These are phyloP conservation scores for Pseudocercospora fuligena DNA, from an alignment of 2,329 filamentous ascomycete genomes.

Conservation along the genomic window DNA sequence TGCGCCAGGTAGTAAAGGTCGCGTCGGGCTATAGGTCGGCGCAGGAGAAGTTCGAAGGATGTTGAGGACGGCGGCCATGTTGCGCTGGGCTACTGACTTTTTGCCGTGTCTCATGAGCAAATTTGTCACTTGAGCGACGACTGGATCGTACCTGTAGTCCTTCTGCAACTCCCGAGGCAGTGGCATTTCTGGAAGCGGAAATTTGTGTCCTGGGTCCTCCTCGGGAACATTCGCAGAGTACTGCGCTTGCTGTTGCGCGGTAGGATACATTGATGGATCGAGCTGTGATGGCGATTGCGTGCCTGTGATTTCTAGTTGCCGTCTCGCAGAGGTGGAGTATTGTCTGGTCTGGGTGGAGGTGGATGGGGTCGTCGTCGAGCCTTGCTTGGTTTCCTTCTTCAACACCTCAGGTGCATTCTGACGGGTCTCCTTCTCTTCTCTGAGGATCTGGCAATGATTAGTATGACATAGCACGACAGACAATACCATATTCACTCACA, in stretches of 20 bases:
- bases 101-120: slow-evolving; percentile 92
- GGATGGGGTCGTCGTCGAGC: slow-evolving; percentile 35
- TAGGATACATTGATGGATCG: slow-evolving; percentile 37
- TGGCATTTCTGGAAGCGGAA: slow-evolving; percentile 70
- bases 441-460: slow-evolving; percentile 58
- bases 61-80: slow-evolving; percentile 82
- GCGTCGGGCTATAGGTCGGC: slow-evolving; percentile 73
- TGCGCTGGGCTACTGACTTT: slow-evolving; percentile 86
- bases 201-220: slow-evolving; percentile 73
- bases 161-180: slow-evolving; percentile 68
- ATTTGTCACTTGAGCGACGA: slow-evolving; percentile 86
- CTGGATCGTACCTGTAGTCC: slow-evolving; percentile 81
- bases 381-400: slow-evolving; percentile 61
- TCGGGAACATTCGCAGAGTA: slow-evolving; percentile 31
- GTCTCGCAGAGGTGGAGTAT: slow-evolving; percentile 62
- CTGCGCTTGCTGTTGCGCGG: slow-evolving; percentile 32
- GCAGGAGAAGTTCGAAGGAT: slow-evolving; percentile 82
- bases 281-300: slow-evolving; percentile 13
- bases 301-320: slow-evolving; percentile 29
- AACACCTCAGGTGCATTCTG: slow-evolving; percentile 70
- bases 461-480: neutral
- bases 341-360: slow-evolving; percentile 48
- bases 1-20: slow-evolving; percentile 72
- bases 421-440: slow-evolving; percentile 64
- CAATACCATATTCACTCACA: slow-evolving; percentile 48